Conservation (phyloP, 2,329 filamentous ascomycete genomes). For the Hyphodiscus sp. region DNA sequence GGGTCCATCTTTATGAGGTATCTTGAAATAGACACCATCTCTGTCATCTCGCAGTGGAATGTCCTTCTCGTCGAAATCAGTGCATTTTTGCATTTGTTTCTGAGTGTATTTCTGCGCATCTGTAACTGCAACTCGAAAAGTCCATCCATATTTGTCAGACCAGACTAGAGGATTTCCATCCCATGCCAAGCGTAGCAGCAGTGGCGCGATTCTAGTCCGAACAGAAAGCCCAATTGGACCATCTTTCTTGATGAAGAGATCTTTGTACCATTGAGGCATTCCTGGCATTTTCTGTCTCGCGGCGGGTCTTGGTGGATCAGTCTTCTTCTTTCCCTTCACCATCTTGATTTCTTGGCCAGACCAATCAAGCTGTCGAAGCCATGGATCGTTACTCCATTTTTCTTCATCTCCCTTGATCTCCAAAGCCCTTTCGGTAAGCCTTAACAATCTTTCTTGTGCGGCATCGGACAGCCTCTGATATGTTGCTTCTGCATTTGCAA, state of each 20-base stretch:
- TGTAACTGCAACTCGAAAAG: slow-evolving; percentile 65
- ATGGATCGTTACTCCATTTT: slow-evolving; percentile 73
- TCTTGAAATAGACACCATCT: slow-evolving; percentile 72
- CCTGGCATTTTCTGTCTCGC: slow-evolving; percentile 88
- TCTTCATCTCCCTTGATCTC: slow-evolving; percentile 63
- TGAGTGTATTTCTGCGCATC: slow-evolving; percentile 60
- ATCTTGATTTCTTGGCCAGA: slow-evolving; percentile 85
- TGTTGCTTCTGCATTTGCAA: slow-evolving; percentile 75
- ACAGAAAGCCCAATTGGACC: slow-evolving; percentile 72
- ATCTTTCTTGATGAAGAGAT: slow-evolving; percentile 66
- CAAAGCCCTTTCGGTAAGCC: slow-evolving; percentile 70
- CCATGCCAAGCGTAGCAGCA: slow-evolving; percentile 81
- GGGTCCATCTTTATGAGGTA: slow-evolving; percentile 94
- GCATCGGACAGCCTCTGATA: slow-evolving; percentile 71
- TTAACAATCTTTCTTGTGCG: slow-evolving; percentile 69
- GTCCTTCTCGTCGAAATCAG: slow-evolving; percentile 71
- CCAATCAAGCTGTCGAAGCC: slow-evolving; percentile 94
- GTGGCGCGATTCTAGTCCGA: slow-evolving; percentile 77
- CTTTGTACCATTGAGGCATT: slow-evolving; percentile 95
- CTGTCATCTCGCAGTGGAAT: slow-evolving; percentile 58
- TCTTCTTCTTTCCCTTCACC: slow-evolving; percentile 86
- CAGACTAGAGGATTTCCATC: slow-evolving; percentile 84
- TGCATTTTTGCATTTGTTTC: slow-evolving; percentile 67
- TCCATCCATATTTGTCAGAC: slow-evolving; percentile 93
- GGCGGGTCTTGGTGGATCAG: slow-evolving; percentile 68